A percentile compares a stretch with the other conserved stretches of the same genome.
These are phyloP conservation scores for Aspergillus ruber DNA, from an alignment of 2,329 filamentous ascomycete species.

Conservation along the genomic window DNA sequence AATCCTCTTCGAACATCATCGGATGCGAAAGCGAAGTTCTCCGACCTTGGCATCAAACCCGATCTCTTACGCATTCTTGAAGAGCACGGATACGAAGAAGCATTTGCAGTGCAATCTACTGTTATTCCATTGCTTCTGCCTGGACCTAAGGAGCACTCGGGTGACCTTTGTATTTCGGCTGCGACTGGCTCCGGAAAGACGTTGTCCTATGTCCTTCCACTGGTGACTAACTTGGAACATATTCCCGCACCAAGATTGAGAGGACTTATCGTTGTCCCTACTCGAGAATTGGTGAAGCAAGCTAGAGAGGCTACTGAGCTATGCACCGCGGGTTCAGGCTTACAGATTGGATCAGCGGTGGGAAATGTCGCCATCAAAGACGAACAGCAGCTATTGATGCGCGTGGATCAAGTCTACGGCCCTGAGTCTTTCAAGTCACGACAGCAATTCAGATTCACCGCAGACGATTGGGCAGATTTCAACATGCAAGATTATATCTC, in stretches of 20 bases:
- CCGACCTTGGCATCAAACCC: conserved; percentile 55
- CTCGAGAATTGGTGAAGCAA: conserved; percentile 82
- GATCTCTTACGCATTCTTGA: conserved; percentile 58
- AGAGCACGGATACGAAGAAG: conserved; percentile 61
- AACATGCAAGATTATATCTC: conserved; percentile 42
- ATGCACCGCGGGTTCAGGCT: conserved; percentile 63
- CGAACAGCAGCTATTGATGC: conserved; percentile 58
- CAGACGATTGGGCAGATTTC: conserved; percentile 43
- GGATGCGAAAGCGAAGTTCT: conserved; percentile 56
- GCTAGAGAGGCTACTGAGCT: conserved; percentile 71
- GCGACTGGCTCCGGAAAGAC: conserved; percentile 96
- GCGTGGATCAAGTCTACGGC: conserved; percentile 62
- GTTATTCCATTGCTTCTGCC: conserved; percentile 74
- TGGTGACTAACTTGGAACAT: conserved; percentile 68
- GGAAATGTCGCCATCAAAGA: conserved; percentile 68
- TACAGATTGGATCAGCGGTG: conserved; percentile 74
- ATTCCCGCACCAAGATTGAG: conserved; percentile 61
- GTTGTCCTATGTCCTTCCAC: conserved; percentile 78
- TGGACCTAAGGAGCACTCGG: conserved; percentile 53
- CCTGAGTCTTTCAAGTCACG: conserved; percentile 51
- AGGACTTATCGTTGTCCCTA: conserved; percentile 81
- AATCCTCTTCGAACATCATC: conserved; percentile 64
- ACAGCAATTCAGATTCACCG: conserved; percentile 36
- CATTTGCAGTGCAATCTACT: conserved; percentile 73
- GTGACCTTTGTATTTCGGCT: conserved; percentile 84